A percentile compares a stretch with the other conserved stretches of the same genome.
These are phyloP conservation scores for Umbellularia californica DNA, from an alignment of 164 flowering plant genomes.

Conservation along the genomic window DNA sequence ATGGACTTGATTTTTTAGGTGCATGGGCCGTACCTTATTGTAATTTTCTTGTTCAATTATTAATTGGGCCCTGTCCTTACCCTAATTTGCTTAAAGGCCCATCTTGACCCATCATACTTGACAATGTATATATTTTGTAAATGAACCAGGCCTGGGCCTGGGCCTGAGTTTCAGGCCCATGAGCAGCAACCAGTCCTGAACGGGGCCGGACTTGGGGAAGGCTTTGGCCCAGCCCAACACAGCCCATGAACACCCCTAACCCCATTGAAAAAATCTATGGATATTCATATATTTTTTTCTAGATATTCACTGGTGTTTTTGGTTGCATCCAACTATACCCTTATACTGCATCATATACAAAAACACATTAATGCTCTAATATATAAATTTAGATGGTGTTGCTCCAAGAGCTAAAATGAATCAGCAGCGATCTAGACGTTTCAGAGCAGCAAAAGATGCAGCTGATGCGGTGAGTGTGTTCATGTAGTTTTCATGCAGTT, in stretches of 20 bases:
- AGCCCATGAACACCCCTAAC: not conserved
- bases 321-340: not conserved
- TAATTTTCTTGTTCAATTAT: too few species aligned
- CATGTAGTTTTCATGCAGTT: constrained; percentile 12
- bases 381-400: constrained; percentile 69
- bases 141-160: too few species aligned
- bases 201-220: too few species aligned
- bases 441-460: constrained; percentile 97
- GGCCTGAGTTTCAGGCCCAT: too few species aligned
- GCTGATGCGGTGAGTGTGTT: constrained; percentile 63
- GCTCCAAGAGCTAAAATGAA: constrained; percentile 99
- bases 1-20: too few species aligned
- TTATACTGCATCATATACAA: not conserved
- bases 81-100: too few species aligned
- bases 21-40: too few species aligned
- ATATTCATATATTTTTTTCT: not conserved
- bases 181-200: too few species aligned
- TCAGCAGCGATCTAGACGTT: constrained; percentile 94
- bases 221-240: too few species aligned
- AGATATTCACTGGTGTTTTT: not conserved
- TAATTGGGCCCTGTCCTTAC: too few species aligned
- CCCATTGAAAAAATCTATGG: not conserved
- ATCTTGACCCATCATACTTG: too few species aligned
- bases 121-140: too few species aligned
- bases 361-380: constrained; percentile 4